phyloP scores from a whole-genome alignment of 805 yeast species.

The Spathaspora hagerdaliae region DNA sequence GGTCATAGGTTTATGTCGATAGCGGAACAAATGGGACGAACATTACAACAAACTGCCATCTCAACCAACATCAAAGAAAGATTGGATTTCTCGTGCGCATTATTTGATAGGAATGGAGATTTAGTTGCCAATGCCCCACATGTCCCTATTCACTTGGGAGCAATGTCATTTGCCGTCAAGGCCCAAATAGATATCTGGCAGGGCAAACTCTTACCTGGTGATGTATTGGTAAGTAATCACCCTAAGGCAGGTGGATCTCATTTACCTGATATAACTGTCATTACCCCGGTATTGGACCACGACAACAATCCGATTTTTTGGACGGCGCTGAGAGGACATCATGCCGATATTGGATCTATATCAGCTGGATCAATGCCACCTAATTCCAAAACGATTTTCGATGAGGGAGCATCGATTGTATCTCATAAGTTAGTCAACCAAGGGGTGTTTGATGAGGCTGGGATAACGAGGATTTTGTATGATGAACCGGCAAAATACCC shows the following conservation, averaged over 20 bases:
- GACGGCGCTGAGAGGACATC: constrained; percentile 94
- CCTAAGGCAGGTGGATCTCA: constrained; percentile 43
- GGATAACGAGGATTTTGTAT: constrained; percentile 57
- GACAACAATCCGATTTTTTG: constrained; percentile 63
- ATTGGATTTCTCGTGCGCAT: constrained; percentile 43
- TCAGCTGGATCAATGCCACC: constrained; percentile 96
- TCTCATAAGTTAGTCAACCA: constrained; percentile 66
- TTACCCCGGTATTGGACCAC: constrained; percentile 72
- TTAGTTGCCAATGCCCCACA: constrained; percentile 46
- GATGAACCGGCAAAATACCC: constrained; percentile 76
- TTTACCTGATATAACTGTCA: constrained; percentile 68
- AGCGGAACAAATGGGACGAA: constrained; percentile 42
- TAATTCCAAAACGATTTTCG: constrained; percentile 74
- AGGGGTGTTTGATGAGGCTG: constrained; percentile 73
- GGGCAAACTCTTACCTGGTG: constrained; percentile 37
- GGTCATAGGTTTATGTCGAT: constrained; percentile 40
- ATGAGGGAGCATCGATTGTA: constrained; percentile 87
- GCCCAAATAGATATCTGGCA: constrained; percentile 38
- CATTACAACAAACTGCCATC: constrained; percentile 42
- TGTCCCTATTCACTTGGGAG: constrained; percentile 44
- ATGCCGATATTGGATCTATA: constrained; percentile 92
- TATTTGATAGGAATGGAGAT: constrained; percentile 39
- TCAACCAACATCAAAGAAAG: constrained; percentile 44
- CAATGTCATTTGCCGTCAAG: constrained; percentile 45
- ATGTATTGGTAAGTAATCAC: constrained; percentile 41